Percentiles rank a stretch among this genome's conserved stretches.
These are phyloP conservation scores for Leucocoprinus sp. DNA, from an alignment of 768 basidiomycete genomes.

Conservation along the genomic window DNA sequence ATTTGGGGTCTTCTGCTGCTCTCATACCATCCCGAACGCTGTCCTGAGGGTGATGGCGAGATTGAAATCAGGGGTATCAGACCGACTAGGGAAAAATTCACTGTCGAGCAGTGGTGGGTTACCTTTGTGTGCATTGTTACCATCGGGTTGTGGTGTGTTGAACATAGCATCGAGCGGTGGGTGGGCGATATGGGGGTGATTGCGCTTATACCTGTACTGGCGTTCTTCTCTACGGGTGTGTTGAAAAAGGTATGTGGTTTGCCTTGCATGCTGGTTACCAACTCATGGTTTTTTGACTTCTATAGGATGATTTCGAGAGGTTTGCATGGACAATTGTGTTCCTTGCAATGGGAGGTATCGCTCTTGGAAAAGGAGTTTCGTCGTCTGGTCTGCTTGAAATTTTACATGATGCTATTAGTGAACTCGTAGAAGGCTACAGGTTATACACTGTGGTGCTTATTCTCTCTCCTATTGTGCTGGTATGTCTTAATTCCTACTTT, in stretches of 20 bases:
- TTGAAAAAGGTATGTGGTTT: slow-evolving; percentile 71
- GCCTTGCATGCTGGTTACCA: slow-evolving; percentile 6
- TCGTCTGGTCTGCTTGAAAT: slow-evolving; percentile 82
- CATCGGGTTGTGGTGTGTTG: slow-evolving; percentile 86
- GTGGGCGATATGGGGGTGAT: slow-evolving; percentile 98
- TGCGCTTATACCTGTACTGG: slow-evolving; percentile 85
- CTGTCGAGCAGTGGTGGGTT: slow-evolving; percentile 85
- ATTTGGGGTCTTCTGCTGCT: slow-evolving; percentile 89
- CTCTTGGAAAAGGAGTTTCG: slow-evolving; percentile 87
- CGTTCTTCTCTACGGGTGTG: slow-evolving; percentile 90
- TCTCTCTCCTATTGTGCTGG: slow-evolving; percentile 62
- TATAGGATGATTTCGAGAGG: slow-evolving; percentile 89
- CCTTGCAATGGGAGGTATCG: slow-evolving; percentile 96
- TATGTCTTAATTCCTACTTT: slow-evolving; percentile 26
- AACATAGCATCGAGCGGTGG: slow-evolving; percentile 61
- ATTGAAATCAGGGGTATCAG: slow-evolving; percentile 82
- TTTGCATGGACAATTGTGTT: slow-evolving; percentile 94
- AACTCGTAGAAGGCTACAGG: slow-evolving; percentile 50
- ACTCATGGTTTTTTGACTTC: background rate
- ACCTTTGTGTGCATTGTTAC: slow-evolving; percentile 74
- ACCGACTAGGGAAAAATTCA: slow-evolving; percentile 76
- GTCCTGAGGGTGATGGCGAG: slow-evolving; percentile 66
- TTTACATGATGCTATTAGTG: slow-evolving; percentile 56
- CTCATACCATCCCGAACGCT: slow-evolving; percentile 67
- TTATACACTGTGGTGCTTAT: slow-evolving; percentile 67